Conservation (phyloP, 176 grass and related monocot species). For the Triticum turgidum region DNA sequence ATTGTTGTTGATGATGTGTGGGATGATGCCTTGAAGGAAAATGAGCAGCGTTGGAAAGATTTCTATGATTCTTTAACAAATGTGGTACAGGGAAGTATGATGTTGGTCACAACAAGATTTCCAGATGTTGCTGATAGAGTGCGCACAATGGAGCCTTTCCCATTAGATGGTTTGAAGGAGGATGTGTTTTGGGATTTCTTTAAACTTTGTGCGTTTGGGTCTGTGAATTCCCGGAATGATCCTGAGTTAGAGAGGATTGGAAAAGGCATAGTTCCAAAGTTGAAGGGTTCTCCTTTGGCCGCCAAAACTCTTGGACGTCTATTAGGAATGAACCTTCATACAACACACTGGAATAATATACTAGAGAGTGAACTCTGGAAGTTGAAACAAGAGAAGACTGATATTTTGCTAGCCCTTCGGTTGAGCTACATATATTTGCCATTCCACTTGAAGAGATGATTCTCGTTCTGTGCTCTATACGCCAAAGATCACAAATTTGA, state of each 20-base stretch:
- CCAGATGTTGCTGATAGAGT: too few species aligned
- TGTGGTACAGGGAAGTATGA: too few species aligned
- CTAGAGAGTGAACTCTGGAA: slow-evolving; percentile 34
- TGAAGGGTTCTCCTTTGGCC: not conserved
- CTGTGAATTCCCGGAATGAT: not conserved
- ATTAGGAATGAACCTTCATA: not conserved
- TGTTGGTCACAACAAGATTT: too few species aligned
- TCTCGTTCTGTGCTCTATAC: not conserved
- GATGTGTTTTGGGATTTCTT: not conserved
- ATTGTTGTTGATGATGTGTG: too few species aligned
- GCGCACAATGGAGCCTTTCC: too few species aligned
- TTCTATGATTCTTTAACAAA: too few species aligned
- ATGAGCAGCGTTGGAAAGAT: too few species aligned
- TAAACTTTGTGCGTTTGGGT: not conserved
- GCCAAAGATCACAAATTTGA: not conserved
- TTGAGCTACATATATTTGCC: slow-evolving; percentile 55
- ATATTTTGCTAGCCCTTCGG: slow-evolving; percentile 33
- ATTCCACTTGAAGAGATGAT: not conserved
- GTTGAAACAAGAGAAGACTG: not conserved
- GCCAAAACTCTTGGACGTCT: slow-evolving; percentile 42
- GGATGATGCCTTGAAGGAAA: too few species aligned
- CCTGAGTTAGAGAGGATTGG: not conserved
- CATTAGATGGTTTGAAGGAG: not conserved
- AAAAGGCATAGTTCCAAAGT: too few species aligned
- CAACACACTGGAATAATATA: slow-evolving; percentile 25